phyloP scores from a whole-genome alignment of 2,329 filamentous ascomycete genomes.

The Fusarium pilosicola region DNA sequence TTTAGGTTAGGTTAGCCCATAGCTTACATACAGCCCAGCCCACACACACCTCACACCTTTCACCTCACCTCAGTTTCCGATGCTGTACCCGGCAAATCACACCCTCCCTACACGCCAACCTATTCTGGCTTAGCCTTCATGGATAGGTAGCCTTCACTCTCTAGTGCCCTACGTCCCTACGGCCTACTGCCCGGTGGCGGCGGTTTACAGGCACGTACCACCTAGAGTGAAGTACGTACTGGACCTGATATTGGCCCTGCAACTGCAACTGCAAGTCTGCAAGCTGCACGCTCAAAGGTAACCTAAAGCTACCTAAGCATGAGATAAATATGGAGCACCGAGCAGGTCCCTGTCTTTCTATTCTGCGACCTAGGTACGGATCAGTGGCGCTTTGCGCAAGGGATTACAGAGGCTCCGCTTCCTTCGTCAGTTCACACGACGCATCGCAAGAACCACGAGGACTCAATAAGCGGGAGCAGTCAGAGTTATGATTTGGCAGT shows the following conservation, averaged over 20 bases:
- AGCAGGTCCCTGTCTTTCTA: constrained; percentile 25
- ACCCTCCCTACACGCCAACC: constrained; percentile 11
- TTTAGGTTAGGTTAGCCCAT: constrained; percentile 11
- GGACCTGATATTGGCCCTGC: background rate
- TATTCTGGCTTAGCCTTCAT: background rate
- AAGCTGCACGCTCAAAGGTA: background rate
- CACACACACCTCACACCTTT: background rate
- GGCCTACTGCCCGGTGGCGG: constrained; percentile 10
- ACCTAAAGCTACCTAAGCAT: constrained; percentile 8
- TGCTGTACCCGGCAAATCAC: constrained; percentile 31
- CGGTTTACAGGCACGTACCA: constrained; percentile 26
- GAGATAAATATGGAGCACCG: constrained; percentile 41
- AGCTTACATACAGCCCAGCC: background rate
- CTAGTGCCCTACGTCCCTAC: background rate
- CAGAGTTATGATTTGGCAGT: background rate
- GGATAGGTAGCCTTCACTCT: background rate
- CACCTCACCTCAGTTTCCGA: constrained; percentile 28
- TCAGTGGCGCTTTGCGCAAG: constrained; percentile 44
- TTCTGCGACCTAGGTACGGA: constrained; percentile 12
- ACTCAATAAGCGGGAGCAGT: constrained; percentile 7
- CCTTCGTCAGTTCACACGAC: constrained; percentile 30
- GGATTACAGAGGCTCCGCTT: constrained; percentile 37
- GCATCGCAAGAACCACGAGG: constrained; percentile 8
- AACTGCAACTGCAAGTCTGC: background rate
- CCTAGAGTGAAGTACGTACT: constrained; percentile 31